Base-by-base conservation (phyloP, 2,329 filamentous ascomycete genomes). In the Stagonosporopsis cucurbitacearum region DNA sequence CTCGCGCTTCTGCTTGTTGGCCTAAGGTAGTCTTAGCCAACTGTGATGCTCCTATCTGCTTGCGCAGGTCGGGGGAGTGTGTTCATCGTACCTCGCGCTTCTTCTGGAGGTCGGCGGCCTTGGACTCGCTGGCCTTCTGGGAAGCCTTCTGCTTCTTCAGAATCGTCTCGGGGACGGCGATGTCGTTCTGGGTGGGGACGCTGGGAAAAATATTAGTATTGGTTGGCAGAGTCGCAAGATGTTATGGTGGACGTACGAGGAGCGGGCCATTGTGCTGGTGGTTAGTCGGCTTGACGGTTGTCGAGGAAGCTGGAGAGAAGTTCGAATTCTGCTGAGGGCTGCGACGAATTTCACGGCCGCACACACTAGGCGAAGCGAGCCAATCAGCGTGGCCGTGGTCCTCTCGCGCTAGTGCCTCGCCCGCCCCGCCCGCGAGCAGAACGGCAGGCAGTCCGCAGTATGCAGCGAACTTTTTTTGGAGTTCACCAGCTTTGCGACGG, bases 111-210 rank as follows among this genome's bases (percentile, higher is more conserved):
- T 91, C 90, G 67, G 90, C 87, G 70, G 85, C 81, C 79, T 88
- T 89, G 83, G 92, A 90, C 80, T 95, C 92, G 81, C 91, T 90
- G 80, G 92, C 91, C 90, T 98, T 96, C 88, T 98, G 93, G 85
- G 97, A 92, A 81, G 87, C 91, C 93, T 99, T 99, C 86, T 95
- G 91, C 92, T 99, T 99, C 91, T 99, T 99, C 81, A 99, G 90
- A 77, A 98, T 90, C 76, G 95, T 97, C 91, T 99, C 95, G 75
- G 95, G 95, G 79, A 98, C 92, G 80, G 97, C 86, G 81, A 99
- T 88, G 82, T 98, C 90, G 82, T 98, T 91, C 81, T 93, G 83
- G 82, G 93, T 95, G 74, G 95, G 92, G 77, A 96, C 91, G 83
- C 88, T 88, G 60, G 3, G 4, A 19, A 11, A 0, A 12, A 50